A percentile compares a stretch with the other conserved stretches of the same genome.
phyloP scores from a whole-genome alignment of 495 filamentous ascomycete genomes.

The Amniculicola lignicola region DNA sequence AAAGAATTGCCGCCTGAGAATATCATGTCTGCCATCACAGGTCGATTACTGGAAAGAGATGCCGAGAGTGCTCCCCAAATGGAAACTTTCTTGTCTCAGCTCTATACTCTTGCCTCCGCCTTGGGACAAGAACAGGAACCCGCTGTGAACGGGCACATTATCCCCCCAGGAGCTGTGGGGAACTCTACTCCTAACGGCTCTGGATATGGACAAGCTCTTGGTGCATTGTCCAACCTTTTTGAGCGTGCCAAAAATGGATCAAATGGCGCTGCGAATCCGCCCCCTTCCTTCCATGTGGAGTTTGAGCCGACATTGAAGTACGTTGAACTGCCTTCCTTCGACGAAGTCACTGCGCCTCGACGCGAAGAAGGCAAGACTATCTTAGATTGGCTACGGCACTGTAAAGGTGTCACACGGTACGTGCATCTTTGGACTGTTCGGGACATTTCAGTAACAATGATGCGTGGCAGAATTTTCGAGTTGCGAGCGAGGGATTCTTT shows the following conservation, averaged over 20 bases:
- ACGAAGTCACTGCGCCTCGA: not conserved
- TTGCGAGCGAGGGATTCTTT: not conserved
- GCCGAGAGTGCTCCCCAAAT: not conserved
- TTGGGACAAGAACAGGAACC: not conserved
- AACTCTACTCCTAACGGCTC: no score
- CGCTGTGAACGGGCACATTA: not conserved
- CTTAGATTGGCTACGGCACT: not conserved
- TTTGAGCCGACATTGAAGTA: not conserved
- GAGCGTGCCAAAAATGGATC: no score
- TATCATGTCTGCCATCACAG: not conserved
- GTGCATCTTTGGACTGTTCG: not conserved
- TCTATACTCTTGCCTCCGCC: not conserved
- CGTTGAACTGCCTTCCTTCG: not conserved
- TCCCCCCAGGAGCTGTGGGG: no score
- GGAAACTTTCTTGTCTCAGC: not conserved
- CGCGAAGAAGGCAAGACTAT: not conserved
- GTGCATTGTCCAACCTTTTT: not conserved
- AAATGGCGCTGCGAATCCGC: no score
- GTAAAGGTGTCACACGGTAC: not conserved
- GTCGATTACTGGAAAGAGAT: not conserved
- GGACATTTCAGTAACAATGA: not conserved
- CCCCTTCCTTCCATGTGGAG: not conserved
- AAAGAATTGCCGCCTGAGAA: not conserved
- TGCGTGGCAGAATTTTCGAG: not conserved
- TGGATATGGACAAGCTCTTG: not conserved